Percentiles rank a stretch among this genome's conserved stretches.
These are phyloP conservation scores for Candida coquimbonensis DNA, from an alignment of 805 yeast species.

Conservation along the genomic window DNA sequence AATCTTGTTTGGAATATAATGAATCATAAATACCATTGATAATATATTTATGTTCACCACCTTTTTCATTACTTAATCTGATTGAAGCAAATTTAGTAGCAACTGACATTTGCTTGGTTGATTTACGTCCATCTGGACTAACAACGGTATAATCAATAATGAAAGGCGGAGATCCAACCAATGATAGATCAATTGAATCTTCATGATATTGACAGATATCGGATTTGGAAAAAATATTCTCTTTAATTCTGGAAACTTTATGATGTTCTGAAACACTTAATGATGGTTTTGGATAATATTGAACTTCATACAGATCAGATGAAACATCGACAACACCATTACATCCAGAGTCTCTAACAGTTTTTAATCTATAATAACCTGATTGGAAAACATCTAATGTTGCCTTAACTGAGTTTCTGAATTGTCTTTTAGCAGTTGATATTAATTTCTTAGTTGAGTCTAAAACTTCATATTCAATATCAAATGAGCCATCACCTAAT, in stretches of 20 bases:
- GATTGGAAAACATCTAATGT: conserved; percentile 31
- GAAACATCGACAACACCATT: conserved; percentile 35
- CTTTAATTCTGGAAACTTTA: conserved; percentile 19
- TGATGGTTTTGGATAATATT: conserved; percentile 40
- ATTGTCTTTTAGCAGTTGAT: conserved; percentile 15
- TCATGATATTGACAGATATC: conserved; percentile 44
- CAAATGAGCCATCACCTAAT: conserved; percentile 51
- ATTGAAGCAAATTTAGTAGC: conserved; percentile 45
- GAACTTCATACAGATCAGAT: conserved; percentile 30
- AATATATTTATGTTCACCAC: conserved; percentile 57
- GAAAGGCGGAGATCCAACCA: conserved; percentile 61
- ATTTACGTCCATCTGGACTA: conserved; percentile 46
- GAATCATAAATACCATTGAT: conserved; percentile 63
- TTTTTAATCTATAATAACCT: conserved; percentile 41
- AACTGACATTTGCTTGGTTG: conserved; percentile 36
- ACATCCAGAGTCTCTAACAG: conserved; percentile 46
- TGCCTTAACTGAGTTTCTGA: conserved; percentile 24
- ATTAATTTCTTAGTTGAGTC: conserved; percentile 24
- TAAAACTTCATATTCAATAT: conserved; percentile 28
- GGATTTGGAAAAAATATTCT: conserved; percentile 25
- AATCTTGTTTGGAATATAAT: conserved; percentile 41
- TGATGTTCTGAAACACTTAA: conserved; percentile 31
- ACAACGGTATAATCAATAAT: conserved; percentile 57
- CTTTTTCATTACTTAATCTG: conserved; percentile 33
- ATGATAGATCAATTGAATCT: conserved; percentile 40